Conservation (phyloP, 495 filamentous ascomycete genomes). For the Hypoxylon rickii region DNA sequence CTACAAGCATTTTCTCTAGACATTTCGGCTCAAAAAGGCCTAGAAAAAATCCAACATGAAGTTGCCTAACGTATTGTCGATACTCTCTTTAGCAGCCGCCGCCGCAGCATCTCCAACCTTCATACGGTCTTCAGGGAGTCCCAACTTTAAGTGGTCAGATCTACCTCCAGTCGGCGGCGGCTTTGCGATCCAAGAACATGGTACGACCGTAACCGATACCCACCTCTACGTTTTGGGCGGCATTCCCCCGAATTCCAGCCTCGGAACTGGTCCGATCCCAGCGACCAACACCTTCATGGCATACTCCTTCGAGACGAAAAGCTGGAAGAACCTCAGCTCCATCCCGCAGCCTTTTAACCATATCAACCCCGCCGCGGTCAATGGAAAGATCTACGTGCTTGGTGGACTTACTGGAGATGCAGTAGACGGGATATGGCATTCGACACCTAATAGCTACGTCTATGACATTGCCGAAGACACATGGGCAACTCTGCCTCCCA, state of each 20-base stretch:
- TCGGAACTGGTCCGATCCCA: neutral
- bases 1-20: too few relatives aligned
- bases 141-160: constrained; percentile 4
- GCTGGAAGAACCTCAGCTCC: constrained; percentile 37
- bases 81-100: neutral
- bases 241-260: constrained; percentile 11
- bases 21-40: too few relatives aligned
- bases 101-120: neutral
- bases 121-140: neutral
- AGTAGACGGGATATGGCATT: constrained; percentile 14
- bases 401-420: constrained; percentile 36
- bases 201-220: constrained; percentile 22
- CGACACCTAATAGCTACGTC: constrained; percentile 20
- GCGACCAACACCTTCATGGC: constrained; percentile 17
- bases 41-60: neutral
- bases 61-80: neutral
- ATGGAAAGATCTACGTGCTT: constrained; percentile 46
- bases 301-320: constrained; percentile 22
- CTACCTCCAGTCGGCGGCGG: constrained; percentile 15
- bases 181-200: constrained; percentile 35
- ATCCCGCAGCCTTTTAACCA: constrained; percentile 41
- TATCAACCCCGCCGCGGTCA: constrained; percentile 40
- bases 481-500: constrained; percentile 27
- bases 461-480: constrained; percentile 31
- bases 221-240: constrained; percentile 38